Base-by-base conservation (phyloP, 139 green algal genomes). In the Deuterostichococcus epilithicus region DNA sequence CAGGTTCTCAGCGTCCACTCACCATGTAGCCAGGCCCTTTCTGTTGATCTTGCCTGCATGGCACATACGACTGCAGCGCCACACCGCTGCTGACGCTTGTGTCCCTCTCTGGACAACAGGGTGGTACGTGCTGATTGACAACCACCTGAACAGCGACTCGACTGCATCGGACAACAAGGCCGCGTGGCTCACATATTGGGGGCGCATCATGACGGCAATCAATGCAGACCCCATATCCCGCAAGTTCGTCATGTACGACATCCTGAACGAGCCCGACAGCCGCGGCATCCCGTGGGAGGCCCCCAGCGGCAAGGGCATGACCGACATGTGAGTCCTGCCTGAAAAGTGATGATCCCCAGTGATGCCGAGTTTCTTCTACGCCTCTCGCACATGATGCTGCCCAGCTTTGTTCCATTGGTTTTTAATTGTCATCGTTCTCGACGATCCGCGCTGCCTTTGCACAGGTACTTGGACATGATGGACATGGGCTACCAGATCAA, bases 261-360 rank as follows among this genome's bases (percentile, higher is more conserved):
- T 84, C 18, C 44, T 84, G 34, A 84, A 84, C 39, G 80, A 84
- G 80, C 80, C 76, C 32, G 76, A 84, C 66, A 68, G 35, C 8
- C 30, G 34, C 0, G 35, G 52, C 13, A 33, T 84, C 59, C 34
- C 34, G 52, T 84, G 80, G 80, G 52, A 70, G 39, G 23, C 30
- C 4, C 2, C 39, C 3, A 22, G 6, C 23, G 70, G 70, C 70
- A 60, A 47, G 68, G 68, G 68, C 33, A 44, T 73, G 68, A 34
- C 28, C 5, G 68, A 73, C n/a, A n/a, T n/a, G n/a, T n/a, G n/a
- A n/a, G n/a, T n/a, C n/a, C n/a, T n/a, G n/a, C n/a, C n/a, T n/a
- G n/a, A n/a, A n/a, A n/a, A n/a, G n/a, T n/a, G n/a, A n/a, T n/a
- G n/a, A n/a, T n/a, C n/a, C n/a, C n/a, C n/a, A n/a, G n/a, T n/a